phyloP scores from a whole-genome alignment of 2,329 filamentous ascomycete genomes.

The Aspergillus neotritici region DNA sequence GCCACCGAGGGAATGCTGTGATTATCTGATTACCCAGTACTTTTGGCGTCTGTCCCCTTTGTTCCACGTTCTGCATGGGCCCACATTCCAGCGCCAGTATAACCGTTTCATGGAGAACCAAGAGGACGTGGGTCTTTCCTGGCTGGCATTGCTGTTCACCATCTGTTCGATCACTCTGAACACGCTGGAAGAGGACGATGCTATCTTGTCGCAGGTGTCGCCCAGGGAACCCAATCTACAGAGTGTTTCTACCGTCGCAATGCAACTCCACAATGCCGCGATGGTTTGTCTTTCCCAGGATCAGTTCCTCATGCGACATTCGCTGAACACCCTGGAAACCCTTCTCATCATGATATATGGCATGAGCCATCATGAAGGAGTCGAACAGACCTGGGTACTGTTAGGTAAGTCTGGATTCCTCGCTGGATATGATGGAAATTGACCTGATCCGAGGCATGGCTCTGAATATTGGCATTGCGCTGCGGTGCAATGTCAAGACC shows the following conservation, averaged over 20 bases:
- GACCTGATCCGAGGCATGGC: constrained; percentile 14
- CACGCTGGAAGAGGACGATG: constrained; percentile 18
- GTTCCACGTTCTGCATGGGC: constrained; percentile 27
- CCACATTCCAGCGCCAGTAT: constrained; percentile 25
- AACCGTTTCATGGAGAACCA: constrained; percentile 15
- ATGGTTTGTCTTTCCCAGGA: constrained; percentile 27
- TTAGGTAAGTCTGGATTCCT: constrained; percentile 12
- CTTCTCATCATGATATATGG: constrained; percentile 29
- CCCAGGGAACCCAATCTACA: background rate
- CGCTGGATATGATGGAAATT: background rate
- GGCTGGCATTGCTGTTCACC: constrained; percentile 26
- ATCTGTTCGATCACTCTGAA: constrained; percentile 21
- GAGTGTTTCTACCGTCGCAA: constrained; percentile 1
- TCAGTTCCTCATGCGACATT: constrained; percentile 25
- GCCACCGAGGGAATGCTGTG: constrained; percentile 10
- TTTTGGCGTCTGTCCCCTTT: constrained; percentile 13
- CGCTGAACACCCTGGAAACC: constrained; percentile 25
- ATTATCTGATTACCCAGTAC: constrained; percentile 14
- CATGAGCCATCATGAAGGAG: constrained; percentile 20
- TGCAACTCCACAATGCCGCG: constrained; percentile 11
- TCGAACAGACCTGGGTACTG: constrained; percentile 24
- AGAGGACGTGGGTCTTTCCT: constrained; percentile 18
- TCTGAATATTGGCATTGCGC: constrained; percentile 25
- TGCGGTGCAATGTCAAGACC: constrained; percentile 25
- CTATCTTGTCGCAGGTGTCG: constrained; percentile 16